Percentiles rank a stretch among this genome's conserved stretches.
phyloP scores from a whole-genome alignment of 176 grass and related monocot species.

The Thinopyrum elongatum region DNA sequence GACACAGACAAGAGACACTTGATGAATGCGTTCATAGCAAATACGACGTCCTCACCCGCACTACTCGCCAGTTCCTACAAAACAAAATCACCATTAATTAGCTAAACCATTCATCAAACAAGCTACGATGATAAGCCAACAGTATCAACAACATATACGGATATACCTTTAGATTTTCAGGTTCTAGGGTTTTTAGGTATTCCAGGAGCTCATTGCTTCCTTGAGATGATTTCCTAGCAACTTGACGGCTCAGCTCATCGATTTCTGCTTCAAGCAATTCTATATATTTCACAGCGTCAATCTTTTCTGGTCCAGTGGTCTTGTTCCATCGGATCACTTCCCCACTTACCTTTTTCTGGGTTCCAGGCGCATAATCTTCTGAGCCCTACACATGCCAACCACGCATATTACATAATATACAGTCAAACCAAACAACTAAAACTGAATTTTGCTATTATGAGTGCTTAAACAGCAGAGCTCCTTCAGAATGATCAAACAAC shows the following conservation, averaged over 20 bases:
- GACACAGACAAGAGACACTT: slow-evolving; percentile 85
- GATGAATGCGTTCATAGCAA: slow-evolving; percentile 96
- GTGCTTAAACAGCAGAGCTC: background rate
- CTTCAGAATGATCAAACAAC: slow-evolving; percentile 10
- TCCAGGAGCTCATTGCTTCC: slow-evolving; percentile 88
- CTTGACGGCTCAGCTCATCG: slow-evolving; percentile 75
- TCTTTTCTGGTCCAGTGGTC: slow-evolving; percentile 79
- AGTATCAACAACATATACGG: background rate
- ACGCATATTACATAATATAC: background rate
- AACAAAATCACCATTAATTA: background rate
- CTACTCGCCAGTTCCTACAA: slow-evolving; percentile 76
- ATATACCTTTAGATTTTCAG: slow-evolving; percentile 93
- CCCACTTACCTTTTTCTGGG: slow-evolving; percentile 83
- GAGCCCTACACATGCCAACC: slow-evolving; percentile 42
- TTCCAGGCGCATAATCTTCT: slow-evolving; percentile 77
- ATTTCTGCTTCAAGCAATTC: slow-evolving; percentile 91
- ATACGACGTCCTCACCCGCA: slow-evolving; percentile 88
- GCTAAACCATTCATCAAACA: background rate
- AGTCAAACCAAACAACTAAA: background rate
- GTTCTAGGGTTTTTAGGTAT: slow-evolving; percentile 81
- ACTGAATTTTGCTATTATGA: background rate
- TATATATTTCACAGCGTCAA: slow-evolving; percentile 87
- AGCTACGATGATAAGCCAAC: background rate
- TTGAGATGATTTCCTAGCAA: slow-evolving; percentile 55
- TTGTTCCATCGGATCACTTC: slow-evolving; percentile 97